These are phyloP conservation scores for Amanita jacksonii DNA, from an alignment of 768 basidiomycete species.

Conservation along the genomic window DNA sequence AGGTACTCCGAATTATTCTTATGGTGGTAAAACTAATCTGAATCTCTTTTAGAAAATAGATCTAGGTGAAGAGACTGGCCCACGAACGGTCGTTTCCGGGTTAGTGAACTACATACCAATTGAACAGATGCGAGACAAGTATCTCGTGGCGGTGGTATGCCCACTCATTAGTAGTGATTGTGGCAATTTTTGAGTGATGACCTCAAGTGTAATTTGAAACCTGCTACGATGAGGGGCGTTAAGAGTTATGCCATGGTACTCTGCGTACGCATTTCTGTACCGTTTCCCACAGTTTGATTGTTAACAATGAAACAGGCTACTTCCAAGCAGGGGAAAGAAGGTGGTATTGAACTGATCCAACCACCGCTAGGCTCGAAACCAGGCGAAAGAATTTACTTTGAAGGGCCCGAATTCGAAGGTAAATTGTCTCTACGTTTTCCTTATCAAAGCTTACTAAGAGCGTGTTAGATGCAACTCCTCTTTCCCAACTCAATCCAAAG, in stretches of 20 bases:
- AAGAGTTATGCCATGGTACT: slow-evolving; percentile 99
- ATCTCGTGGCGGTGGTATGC: slow-evolving; percentile 74
- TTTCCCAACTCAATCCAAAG: slow-evolving; percentile 91
- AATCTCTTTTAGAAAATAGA: slow-evolving; percentile 70
- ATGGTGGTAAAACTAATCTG: neutral
- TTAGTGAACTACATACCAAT: slow-evolving; percentile 95
- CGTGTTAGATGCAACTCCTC: slow-evolving; percentile 45
- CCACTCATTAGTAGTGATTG: neutral
- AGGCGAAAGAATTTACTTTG: slow-evolving; percentile 93
- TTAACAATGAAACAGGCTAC: slow-evolving; percentile 49
- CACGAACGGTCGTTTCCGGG: slow-evolving; percentile 93
- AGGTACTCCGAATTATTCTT: slow-evolving; percentile 70
- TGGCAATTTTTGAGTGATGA: neutral
- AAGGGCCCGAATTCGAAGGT: slow-evolving; percentile 83
- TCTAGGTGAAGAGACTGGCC: slow-evolving; percentile 89
- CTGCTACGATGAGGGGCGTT: slow-evolving; percentile 93
- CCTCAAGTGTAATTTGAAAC: slow-evolving; percentile 82
- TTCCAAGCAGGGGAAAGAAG: slow-evolving; percentile 83
- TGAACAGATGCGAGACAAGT: slow-evolving; percentile 82
- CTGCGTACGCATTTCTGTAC: slow-evolving; percentile 42
- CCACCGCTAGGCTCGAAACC: slow-evolving; percentile 82
- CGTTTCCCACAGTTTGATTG: neutral
- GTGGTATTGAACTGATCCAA: slow-evolving; percentile 83
- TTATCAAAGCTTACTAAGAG: slow-evolving; percentile 4
- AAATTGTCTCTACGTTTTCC: slow-evolving; percentile 14